These are phyloP conservation scores for Hemerocallis citrina DNA, from an alignment of 106 monocot species.

Conservation along the genomic window DNA sequence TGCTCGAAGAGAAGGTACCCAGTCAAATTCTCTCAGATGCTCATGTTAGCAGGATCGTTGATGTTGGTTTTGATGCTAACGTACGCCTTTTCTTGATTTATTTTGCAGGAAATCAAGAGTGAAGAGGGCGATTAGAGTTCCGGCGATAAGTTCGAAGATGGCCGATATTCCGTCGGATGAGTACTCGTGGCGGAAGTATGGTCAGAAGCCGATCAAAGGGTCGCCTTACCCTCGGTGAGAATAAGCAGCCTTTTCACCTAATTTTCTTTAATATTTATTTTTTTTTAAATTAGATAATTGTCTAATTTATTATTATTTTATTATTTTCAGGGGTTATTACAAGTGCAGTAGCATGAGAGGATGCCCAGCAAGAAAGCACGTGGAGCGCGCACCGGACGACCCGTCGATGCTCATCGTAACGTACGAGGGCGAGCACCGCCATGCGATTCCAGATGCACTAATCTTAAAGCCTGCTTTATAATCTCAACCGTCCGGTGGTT, in stretches of 20 bases:
- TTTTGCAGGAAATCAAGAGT: constrained; percentile 42
- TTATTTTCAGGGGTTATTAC: not conserved
- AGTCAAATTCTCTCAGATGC: not conserved
- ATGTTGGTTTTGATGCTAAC: not conserved
- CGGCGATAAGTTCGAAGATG: constrained; percentile 60
- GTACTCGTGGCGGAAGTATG: constrained; percentile 78
- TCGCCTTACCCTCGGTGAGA: constrained; percentile 74
- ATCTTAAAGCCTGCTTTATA: not conserved
- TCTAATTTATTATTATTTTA: not conserved
- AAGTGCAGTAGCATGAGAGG: constrained; percentile 78
- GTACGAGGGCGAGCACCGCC: constrained; percentile 86
- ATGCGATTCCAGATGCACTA: constrained; percentile 9
- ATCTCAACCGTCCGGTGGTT: constrained; percentile 8
- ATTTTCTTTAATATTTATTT: not conserved
- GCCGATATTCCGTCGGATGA: constrained; percentile 67
- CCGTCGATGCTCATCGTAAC: constrained; percentile 82
- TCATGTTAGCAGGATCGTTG: not conserved
- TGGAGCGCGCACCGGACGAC: constrained; percentile 80
- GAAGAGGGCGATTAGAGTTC: constrained; percentile 52
- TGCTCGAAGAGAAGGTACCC: constrained; percentile 69
- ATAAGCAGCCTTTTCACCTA: not conserved
- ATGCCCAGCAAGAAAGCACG: constrained; percentile 88
- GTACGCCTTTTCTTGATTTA: not conserved
- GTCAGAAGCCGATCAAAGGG: constrained; percentile 78
- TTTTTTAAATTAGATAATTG: not conserved